These are phyloP conservation scores for Colletotrichum sp. DNA, from an alignment of 2,329 filamentous ascomycete genomes.

Conservation along the genomic window DNA sequence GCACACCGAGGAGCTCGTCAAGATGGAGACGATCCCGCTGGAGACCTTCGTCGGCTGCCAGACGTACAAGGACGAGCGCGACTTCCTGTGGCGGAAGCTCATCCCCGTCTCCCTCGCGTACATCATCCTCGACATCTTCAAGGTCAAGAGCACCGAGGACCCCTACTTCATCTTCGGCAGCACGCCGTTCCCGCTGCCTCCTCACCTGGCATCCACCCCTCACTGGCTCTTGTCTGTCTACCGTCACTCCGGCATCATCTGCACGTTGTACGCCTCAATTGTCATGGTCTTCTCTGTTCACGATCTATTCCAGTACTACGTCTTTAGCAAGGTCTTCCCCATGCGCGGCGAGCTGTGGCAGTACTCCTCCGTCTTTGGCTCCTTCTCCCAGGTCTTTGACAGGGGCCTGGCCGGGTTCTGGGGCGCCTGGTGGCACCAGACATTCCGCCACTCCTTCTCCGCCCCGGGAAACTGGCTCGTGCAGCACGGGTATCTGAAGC, in stretches of 20 bases:
- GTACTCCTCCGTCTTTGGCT: slow-evolving; percentile 61
- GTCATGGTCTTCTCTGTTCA: slow-evolving; percentile 63
- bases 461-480: slow-evolving; percentile 60
- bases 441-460: slow-evolving; percentile 77
- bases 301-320: slow-evolving; percentile 60
- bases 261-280: slow-evolving; percentile 65
- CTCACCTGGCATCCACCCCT: slow-evolving; percentile 47
- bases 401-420: slow-evolving; percentile 81
- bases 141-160: slow-evolving; percentile 74
- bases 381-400: slow-evolving; percentile 60
- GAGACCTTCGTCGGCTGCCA: slow-evolving; percentile 50
- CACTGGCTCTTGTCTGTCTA: slow-evolving; percentile 54
- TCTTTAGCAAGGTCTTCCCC: slow-evolving; percentile 58
- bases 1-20: slow-evolving; percentile 39
- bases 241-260: slow-evolving; percentile 61
- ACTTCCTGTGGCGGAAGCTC: slow-evolving; percentile 52
- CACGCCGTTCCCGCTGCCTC: slow-evolving; percentile 40
- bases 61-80: slow-evolving; percentile 43
- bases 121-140: slow-evolving; percentile 72
- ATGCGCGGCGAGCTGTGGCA: slow-evolving; percentile 56
- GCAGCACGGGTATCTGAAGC: slow-evolving; percentile 40
- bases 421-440: slow-evolving; percentile 91
- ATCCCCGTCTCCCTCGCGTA: slow-evolving; percentile 60
- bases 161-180: slow-evolving; percentile 73
- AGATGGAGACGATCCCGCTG: slow-evolving; percentile 45